These are phyloP conservation scores for Capillidium rhysosporum DNA, from an alignment of 371 early-diverging fungal genomes.

Conservation along the genomic window DNA sequence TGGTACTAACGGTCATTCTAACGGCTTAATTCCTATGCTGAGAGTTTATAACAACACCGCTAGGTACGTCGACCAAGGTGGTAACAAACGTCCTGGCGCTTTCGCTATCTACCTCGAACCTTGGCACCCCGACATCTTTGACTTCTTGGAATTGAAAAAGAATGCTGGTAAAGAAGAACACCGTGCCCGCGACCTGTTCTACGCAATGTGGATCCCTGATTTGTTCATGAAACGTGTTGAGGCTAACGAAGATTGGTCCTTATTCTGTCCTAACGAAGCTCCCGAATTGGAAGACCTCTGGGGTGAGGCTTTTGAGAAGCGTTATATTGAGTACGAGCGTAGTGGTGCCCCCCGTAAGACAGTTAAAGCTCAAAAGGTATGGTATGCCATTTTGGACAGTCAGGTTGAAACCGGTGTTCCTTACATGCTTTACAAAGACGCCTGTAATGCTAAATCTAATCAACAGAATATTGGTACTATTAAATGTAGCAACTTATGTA, in stretches of 20 bases:
- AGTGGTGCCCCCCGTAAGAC: slow-evolving; percentile 67
- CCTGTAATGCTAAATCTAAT: slow-evolving; percentile 33
- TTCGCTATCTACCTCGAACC: slow-evolving; percentile 99
- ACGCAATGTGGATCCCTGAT: slow-evolving; percentile 97
- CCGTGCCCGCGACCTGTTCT: slow-evolving; percentile 94
- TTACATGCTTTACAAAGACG: slow-evolving; percentile 98
- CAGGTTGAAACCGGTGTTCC: slow-evolving; percentile 99
- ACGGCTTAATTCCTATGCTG: slow-evolving; percentile 97
- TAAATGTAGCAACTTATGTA: slow-evolving; percentile 61
- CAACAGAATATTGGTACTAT: slow-evolving; percentile 97
- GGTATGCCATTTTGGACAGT: slow-evolving; percentile 94
- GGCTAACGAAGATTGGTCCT: slow-evolving; percentile 84
- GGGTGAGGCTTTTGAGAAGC: slow-evolving; percentile 84
- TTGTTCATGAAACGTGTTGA: slow-evolving; percentile 98
- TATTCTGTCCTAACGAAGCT: slow-evolving; percentile 96
- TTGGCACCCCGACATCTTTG: slow-evolving; percentile 98
- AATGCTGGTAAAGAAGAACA: slow-evolving; percentile 97
- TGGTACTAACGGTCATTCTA: slow-evolving; percentile 93
- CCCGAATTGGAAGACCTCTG: slow-evolving; percentile 84
- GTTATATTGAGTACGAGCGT: slow-evolving; percentile 79
- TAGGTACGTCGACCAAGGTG: slow-evolving; percentile 97
- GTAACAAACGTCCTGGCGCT: slow-evolving; percentile 96
- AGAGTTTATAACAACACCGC: slow-evolving; percentile 97
- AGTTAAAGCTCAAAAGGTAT: slow-evolving; percentile 94
- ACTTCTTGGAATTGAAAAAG: slow-evolving; percentile 94